A percentile compares a stretch with the other conserved stretches of the same genome.
These are phyloP conservation scores for Helianthus annuus DNA, from an alignment of 129 eudicot species.

Conservation along the genomic window DNA sequence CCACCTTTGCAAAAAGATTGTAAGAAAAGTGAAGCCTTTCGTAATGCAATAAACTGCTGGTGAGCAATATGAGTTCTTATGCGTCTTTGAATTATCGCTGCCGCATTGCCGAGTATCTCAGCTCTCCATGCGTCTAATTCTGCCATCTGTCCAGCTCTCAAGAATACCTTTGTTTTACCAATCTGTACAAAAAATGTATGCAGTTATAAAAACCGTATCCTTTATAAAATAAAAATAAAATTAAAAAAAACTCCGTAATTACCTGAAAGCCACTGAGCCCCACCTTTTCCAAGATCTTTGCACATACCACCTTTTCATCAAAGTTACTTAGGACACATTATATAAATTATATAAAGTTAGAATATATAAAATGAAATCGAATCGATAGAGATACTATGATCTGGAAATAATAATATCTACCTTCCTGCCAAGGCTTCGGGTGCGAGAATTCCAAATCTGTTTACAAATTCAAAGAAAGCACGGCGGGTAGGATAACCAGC, in stretches of 20 bases:
- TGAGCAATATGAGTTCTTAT: slow-evolving; percentile 79
- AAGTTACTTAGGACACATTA: slow-evolving; percentile 38
- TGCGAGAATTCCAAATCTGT: slow-evolving; percentile 96
- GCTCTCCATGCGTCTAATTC: slow-evolving; percentile 94
- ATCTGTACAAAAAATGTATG: slow-evolving; percentile 48
- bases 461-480: slow-evolving; percentile 88
- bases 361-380: neutral
- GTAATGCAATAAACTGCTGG: slow-evolving; percentile 53
- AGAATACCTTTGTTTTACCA: slow-evolving; percentile 92
- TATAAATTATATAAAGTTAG: neutral
- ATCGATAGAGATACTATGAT: slow-evolving; percentile 6
- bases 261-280: slow-evolving; percentile 96
- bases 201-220: slow-evolving; percentile 9
- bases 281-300: slow-evolving; percentile 79
- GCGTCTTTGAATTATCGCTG: slow-evolving; percentile 81
- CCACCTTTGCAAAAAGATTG: slow-evolving; percentile 79
- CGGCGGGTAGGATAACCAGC: slow-evolving; percentile 99
- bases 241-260: slow-evolving; percentile 16
- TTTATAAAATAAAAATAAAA: neutral
- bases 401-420: slow-evolving; percentile 35
- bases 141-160: slow-evolving; percentile 99
- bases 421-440: slow-evolving; percentile 73
- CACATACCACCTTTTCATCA: slow-evolving; percentile 83
- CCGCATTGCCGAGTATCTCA: slow-evolving; percentile 83
- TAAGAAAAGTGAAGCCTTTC: slow-evolving; percentile 48